Conservation (phyloP, 2,329 filamentous ascomycete species). For the Paracorniculantispora psalliotae region DNA sequence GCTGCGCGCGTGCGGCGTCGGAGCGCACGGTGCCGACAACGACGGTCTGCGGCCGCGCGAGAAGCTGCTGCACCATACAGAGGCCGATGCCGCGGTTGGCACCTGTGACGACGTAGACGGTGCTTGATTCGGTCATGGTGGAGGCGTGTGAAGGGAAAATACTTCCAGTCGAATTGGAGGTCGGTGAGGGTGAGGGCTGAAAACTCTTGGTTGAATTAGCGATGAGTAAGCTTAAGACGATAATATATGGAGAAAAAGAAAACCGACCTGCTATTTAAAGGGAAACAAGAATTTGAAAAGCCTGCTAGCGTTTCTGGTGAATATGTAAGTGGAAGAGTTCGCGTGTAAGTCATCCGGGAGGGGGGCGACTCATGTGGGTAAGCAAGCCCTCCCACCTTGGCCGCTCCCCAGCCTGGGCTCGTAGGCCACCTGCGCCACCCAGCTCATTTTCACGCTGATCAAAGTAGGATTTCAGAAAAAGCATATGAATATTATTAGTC, state of each 20-base stretch:
- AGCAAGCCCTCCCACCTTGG: not conserved
- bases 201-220: not conserved
- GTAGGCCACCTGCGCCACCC: not conserved
- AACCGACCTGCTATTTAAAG: not conserved
- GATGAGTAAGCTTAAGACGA: not conserved
- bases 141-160: not conserved
- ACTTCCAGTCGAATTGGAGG: not conserved
- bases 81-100: constrained; percentile 37
- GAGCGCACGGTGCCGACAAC: constrained; percentile 34
- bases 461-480: not conserved
- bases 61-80: constrained; percentile 31
- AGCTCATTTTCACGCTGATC: not conserved
- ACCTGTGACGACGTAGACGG: constrained; percentile 35
- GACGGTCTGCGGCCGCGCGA: constrained; percentile 50
- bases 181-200: too few relatives aligned
- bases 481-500: not conserved
- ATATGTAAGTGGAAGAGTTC: constrained; percentile 6
- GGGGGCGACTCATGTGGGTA: constrained; percentile 8
- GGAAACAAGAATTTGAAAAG: not conserved
- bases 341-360: constrained; percentile 4
- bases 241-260: not conserved
- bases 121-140: constrained; percentile 17
- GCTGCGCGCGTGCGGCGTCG: constrained; percentile 15
- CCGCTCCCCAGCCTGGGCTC: not conserved
- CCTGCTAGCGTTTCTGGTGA: not conserved